Base-by-base conservation (phyloP, 2,329 filamentous ascomycete genomes). In the Endoconidiophora polonica region DNA sequence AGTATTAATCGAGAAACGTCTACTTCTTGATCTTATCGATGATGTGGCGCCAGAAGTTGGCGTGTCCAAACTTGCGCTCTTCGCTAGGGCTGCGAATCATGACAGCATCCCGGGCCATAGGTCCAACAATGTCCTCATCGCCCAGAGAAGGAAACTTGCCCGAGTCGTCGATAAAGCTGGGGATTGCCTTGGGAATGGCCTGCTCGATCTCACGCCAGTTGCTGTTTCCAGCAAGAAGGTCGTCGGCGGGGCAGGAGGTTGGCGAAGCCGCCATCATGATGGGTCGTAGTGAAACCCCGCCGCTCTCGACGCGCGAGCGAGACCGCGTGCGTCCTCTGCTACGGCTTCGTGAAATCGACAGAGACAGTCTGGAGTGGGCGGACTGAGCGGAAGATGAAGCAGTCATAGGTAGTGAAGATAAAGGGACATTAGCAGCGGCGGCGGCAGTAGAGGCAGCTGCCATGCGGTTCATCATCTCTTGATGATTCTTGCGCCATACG, bases 111-210 rank as follows among this genome's bases (percentile, higher is more conserved):
- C 74, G 73, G 57, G 79, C 77, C 88, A 95, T 94, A 5, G 88
- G 88, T 1, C 88, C 88, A 42, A 95, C 86, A 61, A 95, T 93
- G 63, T 94, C 88, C 58, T 88, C 82, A 59, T 94, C 87, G 48
- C 87, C 87, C 29, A 90, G 76, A 57, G 81, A 79, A 22, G 87
- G 87, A 59, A 94, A 95, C 63, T 95, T 94, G 60, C 83, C 82
- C 55, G 83, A 73, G 60, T 81, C 71, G 60, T 84, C 79, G 55
- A 81, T 70, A 57, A 88, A 74, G 23, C 75, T 72, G 0, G 83
- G 82, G 55, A 87, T 77, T 51, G 76, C 76, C 53, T 75, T 76
- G 40, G 81, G 70, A 26, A 79, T 68, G 52, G 73, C 66, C 49
- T 77, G 73, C 49, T 73, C 71, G 40, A 75, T 63, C 53, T 65